These are phyloP conservation scores for Botrytis paeoniae DNA, from an alignment of 2,329 filamentous ascomycete species.

Conservation along the genomic window DNA sequence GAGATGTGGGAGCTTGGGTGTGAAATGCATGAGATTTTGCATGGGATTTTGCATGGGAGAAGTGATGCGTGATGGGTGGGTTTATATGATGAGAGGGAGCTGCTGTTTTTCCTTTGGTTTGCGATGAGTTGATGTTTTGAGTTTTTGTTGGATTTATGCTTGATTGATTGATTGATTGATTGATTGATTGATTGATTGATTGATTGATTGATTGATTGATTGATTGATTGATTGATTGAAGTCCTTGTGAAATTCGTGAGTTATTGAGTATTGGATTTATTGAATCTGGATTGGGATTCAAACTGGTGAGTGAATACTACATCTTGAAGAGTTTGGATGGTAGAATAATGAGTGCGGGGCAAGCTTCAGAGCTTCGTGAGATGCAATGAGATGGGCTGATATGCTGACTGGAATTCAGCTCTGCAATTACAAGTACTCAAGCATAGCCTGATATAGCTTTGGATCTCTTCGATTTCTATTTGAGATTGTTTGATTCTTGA, in stretches of 20 bases:
- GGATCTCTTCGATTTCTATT: neutral
- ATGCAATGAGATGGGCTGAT: neutral
- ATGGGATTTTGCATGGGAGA: too few relatives aligned
- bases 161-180: neutral
- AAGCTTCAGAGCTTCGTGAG: slow-evolving; percentile 5
- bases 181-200: neutral
- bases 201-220: neutral
- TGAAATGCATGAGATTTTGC: neutral
- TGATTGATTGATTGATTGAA: neutral
- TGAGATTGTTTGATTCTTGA: neutral
- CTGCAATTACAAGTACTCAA: neutral
- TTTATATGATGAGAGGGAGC: slow-evolving; percentile 2
- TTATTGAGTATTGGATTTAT: neutral
- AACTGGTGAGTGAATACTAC: neutral
- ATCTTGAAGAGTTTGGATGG: neutral
- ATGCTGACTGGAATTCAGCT: slow-evolving; percentile 14
- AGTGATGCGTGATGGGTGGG: neutral
- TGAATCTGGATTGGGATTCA: neutral
- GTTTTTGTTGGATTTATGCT: neutral
- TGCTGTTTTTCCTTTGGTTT: neutral
- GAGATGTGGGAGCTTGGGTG: neutral
- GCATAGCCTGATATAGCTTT: neutral
- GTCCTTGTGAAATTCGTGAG: neutral
- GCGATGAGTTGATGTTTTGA: neutral
- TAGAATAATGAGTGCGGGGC: slow-evolving; percentile 4